phyloP scores from a whole-genome alignment of 164 flowering plant species.

The Aristolochia contorta region DNA sequence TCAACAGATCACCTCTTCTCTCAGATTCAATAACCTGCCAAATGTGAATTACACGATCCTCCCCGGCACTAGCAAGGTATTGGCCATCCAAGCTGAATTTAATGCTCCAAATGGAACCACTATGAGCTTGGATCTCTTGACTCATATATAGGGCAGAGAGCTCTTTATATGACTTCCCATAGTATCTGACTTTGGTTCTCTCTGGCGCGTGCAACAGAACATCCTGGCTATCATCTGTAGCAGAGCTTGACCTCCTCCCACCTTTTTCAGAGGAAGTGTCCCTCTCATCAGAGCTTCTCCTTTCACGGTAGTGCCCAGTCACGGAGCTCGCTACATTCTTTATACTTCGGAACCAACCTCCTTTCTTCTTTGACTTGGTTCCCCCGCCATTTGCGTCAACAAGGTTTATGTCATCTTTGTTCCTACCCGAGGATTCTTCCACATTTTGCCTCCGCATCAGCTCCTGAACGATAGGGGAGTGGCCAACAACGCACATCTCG shows the following conservation, averaged over 20 bases:
- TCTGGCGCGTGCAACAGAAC: conserved; percentile 71
- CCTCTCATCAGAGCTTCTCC: conserved; percentile 85
- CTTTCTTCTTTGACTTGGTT: conserved; percentile 59
- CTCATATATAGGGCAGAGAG: conserved; percentile 69
- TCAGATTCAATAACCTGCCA: conserved; percentile 85
- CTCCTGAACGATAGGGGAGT: conserved; percentile 93
- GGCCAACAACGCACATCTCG: conserved; percentile 82
- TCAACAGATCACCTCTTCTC: conserved; percentile 71
- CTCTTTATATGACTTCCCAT: conserved; percentile 82
- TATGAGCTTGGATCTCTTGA: conserved; percentile 90
- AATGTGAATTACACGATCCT: conserved; percentile 86
- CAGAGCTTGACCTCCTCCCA: conserved; percentile 92
- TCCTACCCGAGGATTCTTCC: conserved; percentile 42
- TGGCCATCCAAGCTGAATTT: conserved; percentile 91
- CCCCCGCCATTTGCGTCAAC: conserved; percentile 23
- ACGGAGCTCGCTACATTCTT: conserved; percentile 62
- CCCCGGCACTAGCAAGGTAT: conserved; percentile 95
- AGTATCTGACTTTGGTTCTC: conserved; percentile 71
- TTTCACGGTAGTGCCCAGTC: conserved; percentile 41
- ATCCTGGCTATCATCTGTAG: conserved; percentile 97
- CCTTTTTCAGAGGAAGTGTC: conserved; percentile 92
- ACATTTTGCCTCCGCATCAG: conserved; percentile 90
- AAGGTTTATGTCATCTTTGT: conserved; percentile 24
- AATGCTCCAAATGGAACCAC: conserved; percentile 92
- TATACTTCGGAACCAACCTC: conserved; percentile 74